Evolutionary conservation across 805 yeast genomes (phyloP).

Genomic region (Metschnikowia gelsemii): DNA sequence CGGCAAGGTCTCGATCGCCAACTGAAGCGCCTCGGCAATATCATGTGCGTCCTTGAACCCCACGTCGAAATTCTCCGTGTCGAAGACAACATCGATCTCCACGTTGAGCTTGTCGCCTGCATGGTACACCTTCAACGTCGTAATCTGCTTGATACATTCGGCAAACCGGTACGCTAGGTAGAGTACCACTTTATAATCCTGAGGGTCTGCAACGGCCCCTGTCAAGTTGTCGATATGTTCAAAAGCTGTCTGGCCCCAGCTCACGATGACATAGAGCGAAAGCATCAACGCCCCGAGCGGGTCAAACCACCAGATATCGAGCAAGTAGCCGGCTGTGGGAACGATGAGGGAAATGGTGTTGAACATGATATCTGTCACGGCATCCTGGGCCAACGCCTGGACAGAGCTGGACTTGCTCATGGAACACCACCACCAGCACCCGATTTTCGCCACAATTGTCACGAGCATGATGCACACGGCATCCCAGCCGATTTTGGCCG

Average conservation of each 20-base stretch:
- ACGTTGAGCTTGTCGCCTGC: constrained; percentile 76
- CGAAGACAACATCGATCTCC: constrained; percentile 69
- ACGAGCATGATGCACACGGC: constrained; percentile 58
- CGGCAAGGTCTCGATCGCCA: constrained; percentile 75
- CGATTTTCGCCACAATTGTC: constrained; percentile 60
- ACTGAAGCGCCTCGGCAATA: constrained; percentile 77
- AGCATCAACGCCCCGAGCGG: constrained; percentile 68
- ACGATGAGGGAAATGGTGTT: constrained; percentile 68
- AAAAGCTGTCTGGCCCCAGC: constrained; percentile 64
- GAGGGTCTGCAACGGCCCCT: constrained; percentile 64
- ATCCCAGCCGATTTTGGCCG: constrained; percentile 49
- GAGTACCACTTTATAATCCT: constrained; percentile 63
- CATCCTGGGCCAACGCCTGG: constrained; percentile 80
- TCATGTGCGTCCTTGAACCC: constrained; percentile 71
- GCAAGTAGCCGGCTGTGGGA: constrained; percentile 59
- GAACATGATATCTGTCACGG: constrained; percentile 73
- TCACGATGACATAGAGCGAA: constrained; percentile 57
- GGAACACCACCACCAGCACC: constrained; percentile 65
- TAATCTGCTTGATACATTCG: constrained; percentile 60
- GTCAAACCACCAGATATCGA: constrained; percentile 68
- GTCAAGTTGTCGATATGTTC: constrained; percentile 75
- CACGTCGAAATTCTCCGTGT: constrained; percentile 42
- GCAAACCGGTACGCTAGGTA: constrained; percentile 71
- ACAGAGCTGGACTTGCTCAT: constrained; percentile 62
- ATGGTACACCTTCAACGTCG: constrained; percentile 69